Evolutionary conservation across 768 basidiomycete species (phyloP).

Genomic region (Tricholoma flavovirens): DNA sequence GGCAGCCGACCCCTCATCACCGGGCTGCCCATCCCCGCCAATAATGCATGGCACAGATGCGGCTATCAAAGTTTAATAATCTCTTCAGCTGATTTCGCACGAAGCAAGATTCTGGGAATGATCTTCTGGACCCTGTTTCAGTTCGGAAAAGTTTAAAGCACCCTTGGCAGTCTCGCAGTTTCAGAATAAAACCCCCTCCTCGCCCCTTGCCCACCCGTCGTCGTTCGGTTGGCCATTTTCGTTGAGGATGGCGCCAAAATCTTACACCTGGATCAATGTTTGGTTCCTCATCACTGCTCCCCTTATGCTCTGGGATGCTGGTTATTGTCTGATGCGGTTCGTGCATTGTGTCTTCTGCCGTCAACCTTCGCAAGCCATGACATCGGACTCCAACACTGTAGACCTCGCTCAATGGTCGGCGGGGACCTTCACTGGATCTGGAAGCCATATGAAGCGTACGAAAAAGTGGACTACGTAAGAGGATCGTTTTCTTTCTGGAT

Average conservation of each 20-base stretch:
- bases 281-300: slow-evolving; percentile 58
- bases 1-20: no score
- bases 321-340: slow-evolving; percentile 39
- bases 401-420: slow-evolving; percentile 44
- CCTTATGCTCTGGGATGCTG: slow-evolving; percentile 67
- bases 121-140: slow-evolving; percentile 22
- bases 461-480: slow-evolving; percentile 38
- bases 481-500: slow-evolving; percentile 2
- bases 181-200: slow-evolving; percentile 8
- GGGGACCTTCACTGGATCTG: slow-evolving; percentile 85
- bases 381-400: slow-evolving; percentile 13
- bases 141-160: slow-evolving; percentile 17
- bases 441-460: slow-evolving; percentile 67
- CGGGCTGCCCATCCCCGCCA: neutral
- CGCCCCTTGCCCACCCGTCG: slow-evolving; percentile 6
- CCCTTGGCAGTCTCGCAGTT: neutral
- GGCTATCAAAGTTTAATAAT: slow-evolving; percentile 9
- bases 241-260: slow-evolving; percentile 24
- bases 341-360: slow-evolving; percentile 35
- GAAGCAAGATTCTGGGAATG: slow-evolving; percentile 18
- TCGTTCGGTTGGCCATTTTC: neutral
- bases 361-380: slow-evolving; percentile 1
- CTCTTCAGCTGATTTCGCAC: slow-evolving; percentile 12
- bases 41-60: slow-evolving; percentile 10
- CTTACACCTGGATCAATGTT: slow-evolving; percentile 41